phyloP scores from a whole-genome alignment of 2,329 filamentous ascomycete species.

The Daldinia eschscholtzii region DNA sequence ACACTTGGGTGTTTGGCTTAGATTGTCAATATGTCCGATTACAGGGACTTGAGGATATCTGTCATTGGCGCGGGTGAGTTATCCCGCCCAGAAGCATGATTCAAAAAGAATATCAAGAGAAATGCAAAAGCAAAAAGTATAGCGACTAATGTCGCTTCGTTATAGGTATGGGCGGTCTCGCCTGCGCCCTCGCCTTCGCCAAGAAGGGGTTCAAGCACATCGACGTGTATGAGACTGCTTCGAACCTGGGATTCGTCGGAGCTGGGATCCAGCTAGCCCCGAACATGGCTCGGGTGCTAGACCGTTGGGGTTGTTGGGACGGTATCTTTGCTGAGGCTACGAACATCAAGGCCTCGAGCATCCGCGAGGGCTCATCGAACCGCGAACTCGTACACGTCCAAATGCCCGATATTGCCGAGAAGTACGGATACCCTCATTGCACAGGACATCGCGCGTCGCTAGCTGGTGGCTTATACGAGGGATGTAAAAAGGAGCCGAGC shows the following conservation, averaged over 20 bases:
- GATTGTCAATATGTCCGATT: slow-evolving; percentile 49
- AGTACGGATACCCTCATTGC: slow-evolving; percentile 82
- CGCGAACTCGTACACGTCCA: slow-evolving; percentile 77
- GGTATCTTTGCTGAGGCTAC: slow-evolving; percentile 75
- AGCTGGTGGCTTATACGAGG: slow-evolving; percentile 76
- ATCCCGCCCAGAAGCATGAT: neutral
- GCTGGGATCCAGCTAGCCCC: slow-evolving; percentile 88
- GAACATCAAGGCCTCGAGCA: slow-evolving; percentile 77
- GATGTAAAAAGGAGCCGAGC: slow-evolving; percentile 71
- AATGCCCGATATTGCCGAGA: slow-evolving; percentile 74
- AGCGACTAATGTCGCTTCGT: slow-evolving; percentile 21
- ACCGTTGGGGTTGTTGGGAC: slow-evolving; percentile 78
- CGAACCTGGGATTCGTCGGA: slow-evolving; percentile 82
- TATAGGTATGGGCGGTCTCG: slow-evolving; percentile 82
- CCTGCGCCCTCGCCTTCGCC: slow-evolving; percentile 77
- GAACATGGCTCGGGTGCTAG: slow-evolving; percentile 83
- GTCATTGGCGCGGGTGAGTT: slow-evolving; percentile 63
- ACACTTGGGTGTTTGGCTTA: slow-evolving; percentile 19
- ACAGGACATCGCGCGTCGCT: slow-evolving; percentile 82
- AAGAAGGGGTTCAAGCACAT: slow-evolving; percentile 81
- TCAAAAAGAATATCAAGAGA: neutral
- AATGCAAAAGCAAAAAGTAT: slow-evolving; percentile 6
- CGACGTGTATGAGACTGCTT: slow-evolving; percentile 79
- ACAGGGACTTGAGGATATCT: slow-evolving; percentile 57
- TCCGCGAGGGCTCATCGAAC: slow-evolving; percentile 78